Evolutionary conservation across 495 filamentous ascomycete species (phyloP), one percentile per base, ranked within the genome.

Genomic region (Aspergillus funiculosus): DNA sequence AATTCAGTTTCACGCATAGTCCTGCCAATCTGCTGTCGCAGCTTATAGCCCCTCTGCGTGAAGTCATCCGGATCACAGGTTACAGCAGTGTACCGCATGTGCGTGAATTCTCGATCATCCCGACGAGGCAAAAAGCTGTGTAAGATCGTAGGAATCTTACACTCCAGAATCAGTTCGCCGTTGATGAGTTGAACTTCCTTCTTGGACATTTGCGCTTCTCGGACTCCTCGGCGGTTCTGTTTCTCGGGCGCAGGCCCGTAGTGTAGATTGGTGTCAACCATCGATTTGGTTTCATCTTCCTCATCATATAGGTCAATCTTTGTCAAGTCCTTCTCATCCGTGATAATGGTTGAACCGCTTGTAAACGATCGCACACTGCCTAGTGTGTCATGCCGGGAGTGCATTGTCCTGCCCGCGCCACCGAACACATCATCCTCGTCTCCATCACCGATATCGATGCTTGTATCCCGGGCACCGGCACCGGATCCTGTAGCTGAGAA

Each of bases 51-150:
- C 39, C 80, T 74, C 11, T 78, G 72, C 0, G 86, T 82, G 52
- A 94, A 99, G 57, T 99, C 90, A 60, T 97, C 90, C 0, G 94
- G 94, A 60, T 99, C 94, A 58, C 91, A 96, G 1, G 94, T 99
- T 26, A 95, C 92, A n/a, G 94, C 94, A 22, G 94, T 97, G 59
- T 99, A 99, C n/a, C 94, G 85, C 94, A 97, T 97, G 61, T 99
- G 91, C 1, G 94, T 99, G 61, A 97, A 99, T 63, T 99, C 94
- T 37, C 87, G 79, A 51, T 94, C 89, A 62, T 97, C 89, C 19
- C 90, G 77, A 24, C 89, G 77, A 0, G 94, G 94, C 35, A 97
- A 71, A 65, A 97, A 97, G 56, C 85, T 89, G 72, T 97, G 89
- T 6, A 97, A 73, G 54, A 96, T 99, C 0, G 94, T 96, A 1